Conservation (phyloP, 2,329 filamentous ascomycete genomes). For the Diaporthe humulicola region DNA sequence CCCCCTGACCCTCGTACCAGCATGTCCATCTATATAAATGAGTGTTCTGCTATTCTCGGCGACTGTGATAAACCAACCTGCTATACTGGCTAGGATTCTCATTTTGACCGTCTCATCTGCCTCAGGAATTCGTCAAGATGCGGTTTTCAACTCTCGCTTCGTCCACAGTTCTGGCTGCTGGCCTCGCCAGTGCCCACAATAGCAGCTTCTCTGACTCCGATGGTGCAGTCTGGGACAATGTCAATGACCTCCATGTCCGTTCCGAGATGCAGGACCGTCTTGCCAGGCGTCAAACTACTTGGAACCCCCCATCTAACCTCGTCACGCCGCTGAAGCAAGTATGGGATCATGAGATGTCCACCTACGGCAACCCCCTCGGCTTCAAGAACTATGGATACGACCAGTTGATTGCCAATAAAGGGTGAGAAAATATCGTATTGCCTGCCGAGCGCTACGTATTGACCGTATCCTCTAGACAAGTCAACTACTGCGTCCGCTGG, state of each 20-base stretch:
- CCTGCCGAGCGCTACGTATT: background rate
- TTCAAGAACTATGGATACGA: constrained; percentile 19
- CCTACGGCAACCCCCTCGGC: constrained; percentile 11
- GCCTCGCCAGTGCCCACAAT: constrained; percentile 12
- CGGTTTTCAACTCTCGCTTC: background rate
- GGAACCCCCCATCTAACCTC: constrained; percentile 10
- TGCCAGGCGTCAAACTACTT: constrained; percentile 5
- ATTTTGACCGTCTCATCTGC: background rate
- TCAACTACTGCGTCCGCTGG: constrained; percentile 61
- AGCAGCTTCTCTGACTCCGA: constrained; percentile 8
- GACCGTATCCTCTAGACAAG: constrained; percentile 1
- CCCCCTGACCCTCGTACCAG: background rate
- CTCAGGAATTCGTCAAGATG: background rate
- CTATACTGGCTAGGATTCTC: background rate
- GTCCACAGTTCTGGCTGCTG: background rate
- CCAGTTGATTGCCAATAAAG: constrained; percentile 10
- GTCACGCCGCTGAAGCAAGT: constrained; percentile 17
- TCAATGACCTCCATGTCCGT: background rate
- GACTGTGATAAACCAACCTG: background rate
- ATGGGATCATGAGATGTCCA: constrained; percentile 12
- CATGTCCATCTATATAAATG: background rate
- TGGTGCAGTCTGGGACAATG: background rate
- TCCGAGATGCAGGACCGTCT: constrained; percentile 12
- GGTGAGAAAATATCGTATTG: background rate
- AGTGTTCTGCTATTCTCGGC: background rate